Evolutionary conservation across 768 basidiomycete genomes (phyloP), one percentile per base, ranked within the genome.

Genomic region (Suillus placidus): DNA sequence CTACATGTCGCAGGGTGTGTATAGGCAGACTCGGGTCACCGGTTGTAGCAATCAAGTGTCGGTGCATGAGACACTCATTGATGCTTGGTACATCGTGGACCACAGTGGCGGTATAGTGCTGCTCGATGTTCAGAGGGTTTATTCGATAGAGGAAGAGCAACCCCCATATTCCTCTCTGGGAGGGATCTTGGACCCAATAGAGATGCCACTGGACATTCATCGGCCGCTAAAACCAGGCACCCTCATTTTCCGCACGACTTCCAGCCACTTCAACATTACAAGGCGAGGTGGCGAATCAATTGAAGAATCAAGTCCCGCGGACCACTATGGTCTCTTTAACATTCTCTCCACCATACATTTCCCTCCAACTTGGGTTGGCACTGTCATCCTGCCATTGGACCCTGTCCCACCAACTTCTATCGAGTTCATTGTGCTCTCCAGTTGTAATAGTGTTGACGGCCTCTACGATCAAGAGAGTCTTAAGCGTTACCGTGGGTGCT

Each of bases 201-300:
- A 63, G 1, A 55, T 65, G 20, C 62, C 47, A 38, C 47, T 62
- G 18, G 54, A 55, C 12, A 55, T n/a, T 55, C 54, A n/a, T n/a
- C 54, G 54, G 35, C 54, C 54, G 3, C 18, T 43, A 8, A 60
- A 67, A 34, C 67, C 67, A 2, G 72, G 73, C 3, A 69, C 73
- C n/a, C 73, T 73, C 60, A 26, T 73, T 61, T 73, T 74, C 57
- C 68, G 69, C 9, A 73, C 72, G 14, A 71, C 61, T n/a, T 65
- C 66, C 8, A 63, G 65, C 5, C n/a, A 35, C 9, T 71, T 73
- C 20, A 42, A 9, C 20, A 55, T 55, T n/a, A 7, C 32, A 34
- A 55, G 54, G 20, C 54, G n/a, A 47, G 69, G 65, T 16, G 32
- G 26, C 23, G 65, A 35, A 34, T 9, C 62, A 43, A 61, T 63